Base-by-base conservation (phyloP, 2,329 filamentous ascomycete genomes). In the Venturiaceae sp. region DNA sequence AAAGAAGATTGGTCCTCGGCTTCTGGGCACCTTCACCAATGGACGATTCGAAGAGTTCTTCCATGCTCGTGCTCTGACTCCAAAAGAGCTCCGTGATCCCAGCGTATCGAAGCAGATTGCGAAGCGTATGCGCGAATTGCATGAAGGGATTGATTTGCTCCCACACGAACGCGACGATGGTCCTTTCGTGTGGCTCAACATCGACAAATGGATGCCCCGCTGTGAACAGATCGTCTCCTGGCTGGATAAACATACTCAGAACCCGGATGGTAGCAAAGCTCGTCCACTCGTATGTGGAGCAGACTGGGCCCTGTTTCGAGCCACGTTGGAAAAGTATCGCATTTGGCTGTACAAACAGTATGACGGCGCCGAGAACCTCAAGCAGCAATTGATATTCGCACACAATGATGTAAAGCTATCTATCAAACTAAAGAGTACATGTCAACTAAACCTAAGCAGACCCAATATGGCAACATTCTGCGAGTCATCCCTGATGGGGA, bases 401-500 rank as follows among this genome's bases (percentile, higher is more conserved):
- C 94, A 99, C 71, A 96, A 96, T 67, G 94, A 99, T 80, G 91
- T 95, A 74, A 76, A 87, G 73, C 8, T 28, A 14, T 37, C 7
- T 7, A 23, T 58, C 5, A 13, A 39, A 26, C 41, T 5, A 19
- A 11, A 21, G n/a, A 37, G 3, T 21, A 11, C 7, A 55, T 13
- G 32, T 14, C 2, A 14, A n/a, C 44, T 47, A 14, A 46, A 28
- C 21, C 3, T 26, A 23, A 14, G 13, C 58, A 95, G 90, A 96
- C 94, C 4, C 94, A 99, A 84, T 97, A 99, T 67, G 94, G 94
- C 63, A 99, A 99, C 69, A 94, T 99, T 62, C 83, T 99, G 54
- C 90, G 92, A 37, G 76, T 86, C 70, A 82, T 90, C 64, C 83
- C 83, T 2, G 75, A 76, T 39, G 80, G 79, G 53, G 86, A 91